Evolutionary conservation across 257 asterid species (phyloP), one percentile per base, ranked within the genome.

Genomic region (Nicotiana otophora): DNA sequence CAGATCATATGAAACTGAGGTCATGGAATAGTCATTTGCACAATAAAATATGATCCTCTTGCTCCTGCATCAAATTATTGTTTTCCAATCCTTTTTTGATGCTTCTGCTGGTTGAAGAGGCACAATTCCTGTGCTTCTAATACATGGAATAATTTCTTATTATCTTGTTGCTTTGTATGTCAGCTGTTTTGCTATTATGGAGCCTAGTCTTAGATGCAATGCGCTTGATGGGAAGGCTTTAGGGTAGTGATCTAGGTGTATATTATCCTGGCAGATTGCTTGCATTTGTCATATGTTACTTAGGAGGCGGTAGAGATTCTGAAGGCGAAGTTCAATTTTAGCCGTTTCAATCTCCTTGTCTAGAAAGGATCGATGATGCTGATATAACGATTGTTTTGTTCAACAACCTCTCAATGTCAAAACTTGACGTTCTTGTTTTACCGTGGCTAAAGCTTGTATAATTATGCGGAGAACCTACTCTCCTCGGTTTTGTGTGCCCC

Each of bases 41-140:
- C 58, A 70, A 20, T 39, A 70, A 42, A 42, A 33, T 70, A 53
- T 53, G 58, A 53, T 12, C 58, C 16, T 53, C 58, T 70, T 70
- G 42, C 62, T 74, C 42, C 62, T 48, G 62, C 79, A 74, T 60
- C 61, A 14, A 46, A 23, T 46, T 10, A 6, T 48, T 46, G 5
- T 33, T 74, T 74, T 36, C 36, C 62, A 74, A 48, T 46, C 61
- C 79, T 46, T n/a, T 4, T 70, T 70, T 42, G 19, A 20, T 46
- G 79, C 79, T 72, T 72, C 23, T 15, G 61, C 57, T 72, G 79
- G 61, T 46, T 72, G 61, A 46, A 72, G 79, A 72, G 58, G 60
- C 36, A 72, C 20, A 15, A 55, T 55, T 16, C 16, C 61, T 55
- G 23, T 57, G 61, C 60, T 54, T 54, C 60, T 15, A 54, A 16